Conservation (phyloP, 169 alveolate species). For the Babesia sp. region DNA sequence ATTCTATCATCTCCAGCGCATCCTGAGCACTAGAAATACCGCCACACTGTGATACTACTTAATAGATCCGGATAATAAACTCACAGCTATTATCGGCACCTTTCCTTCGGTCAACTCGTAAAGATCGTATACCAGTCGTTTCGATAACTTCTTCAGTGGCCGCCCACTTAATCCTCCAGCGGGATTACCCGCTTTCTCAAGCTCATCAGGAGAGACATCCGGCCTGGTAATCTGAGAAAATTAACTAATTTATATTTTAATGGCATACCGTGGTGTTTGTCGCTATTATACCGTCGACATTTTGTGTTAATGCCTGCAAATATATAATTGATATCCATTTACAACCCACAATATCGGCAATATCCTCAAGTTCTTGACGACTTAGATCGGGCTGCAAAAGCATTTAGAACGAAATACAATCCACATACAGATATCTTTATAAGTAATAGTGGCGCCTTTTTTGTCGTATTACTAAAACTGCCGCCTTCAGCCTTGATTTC, state of each 20-base stretch:
- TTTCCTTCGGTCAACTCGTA: conserved; percentile 76
- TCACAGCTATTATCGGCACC: conserved; percentile 82
- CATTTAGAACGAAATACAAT: not conserved
- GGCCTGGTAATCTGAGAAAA: conserved; percentile 30
- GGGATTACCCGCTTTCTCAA: conserved; percentile 26
- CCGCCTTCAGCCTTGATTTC: conserved; percentile 3
- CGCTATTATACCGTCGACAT: conserved; percentile 81
- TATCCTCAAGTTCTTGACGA: conserved; percentile 73
- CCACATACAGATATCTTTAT: conserved; percentile 59
- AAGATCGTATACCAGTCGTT: conserved; percentile 75
- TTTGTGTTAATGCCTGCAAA: conserved; percentile 69
- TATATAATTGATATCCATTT: not conserved
- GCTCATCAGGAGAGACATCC: conserved; percentile 17
- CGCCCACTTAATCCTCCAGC: conserved; percentile 85
- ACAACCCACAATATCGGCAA: conserved; percentile 74
- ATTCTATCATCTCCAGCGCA: conserved; percentile 83
- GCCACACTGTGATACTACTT: conserved; percentile 72
- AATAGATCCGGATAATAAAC: not conserved
- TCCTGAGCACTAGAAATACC: conserved; percentile 84
- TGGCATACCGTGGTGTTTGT: conserved; percentile 82
- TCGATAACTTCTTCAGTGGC: conserved; percentile 75
- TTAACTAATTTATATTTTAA: conserved; percentile 2
- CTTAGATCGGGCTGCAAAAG: conserved; percentile 76
- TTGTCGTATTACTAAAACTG: conserved; percentile 45
- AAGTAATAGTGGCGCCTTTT: conserved; percentile 48